Evolutionary conservation across 1,139 yeast species (phyloP), one percentile per base, ranked within the genome.

Genomic region (Hemisphaericaspora lyxosophila): DNA sequence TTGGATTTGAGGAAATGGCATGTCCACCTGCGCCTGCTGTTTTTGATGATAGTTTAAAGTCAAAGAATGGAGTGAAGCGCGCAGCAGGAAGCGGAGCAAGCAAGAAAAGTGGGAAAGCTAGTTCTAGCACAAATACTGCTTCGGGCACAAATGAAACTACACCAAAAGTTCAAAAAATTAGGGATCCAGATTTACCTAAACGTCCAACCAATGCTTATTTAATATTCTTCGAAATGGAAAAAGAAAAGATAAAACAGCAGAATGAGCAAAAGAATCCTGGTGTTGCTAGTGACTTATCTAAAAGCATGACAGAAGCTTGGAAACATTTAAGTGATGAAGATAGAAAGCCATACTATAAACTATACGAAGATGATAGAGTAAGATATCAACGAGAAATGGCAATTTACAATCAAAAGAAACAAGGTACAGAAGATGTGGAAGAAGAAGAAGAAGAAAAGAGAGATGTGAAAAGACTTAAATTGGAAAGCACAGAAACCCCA

Each of bases 181-280:
- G 89, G 52, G 95, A 86, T 57, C 96, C 95, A 3, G 82, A 80
- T 49, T 74, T 84, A 53, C 96, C 97, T 12, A 86, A 86, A 51
- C 73, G 95, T 50, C 96, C 96, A 12, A 85, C 95, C 5, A 89
- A 89, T 59, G 95, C 96, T 7, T 88, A 89, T 54, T 69, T 88
- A 46, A 77, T 87, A 38, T 89, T 85, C 56, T 89, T 97, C 63
- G 97, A 89, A 44, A 66, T 78, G 64, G 94, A 87, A 54, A 85
- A 87, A 59, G 96, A 86, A 38, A 70, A 77, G 38, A 75, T 87
- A 34, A 80, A 78, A 48, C 73, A 71, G 38, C 79, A 81, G 43
- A 62, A 58, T 39, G 70, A 65, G 32, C 57, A 54, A 14, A 53
- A 51, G 33, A 62, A 61, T 34, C 72, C 75, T 2, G 83, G 82